Percentiles rank a stretch among this genome's conserved stretches.
Conservation (phyloP, 2,329 filamentous ascomycete species). For the Pseudocercospora fijiensis region DNA sequence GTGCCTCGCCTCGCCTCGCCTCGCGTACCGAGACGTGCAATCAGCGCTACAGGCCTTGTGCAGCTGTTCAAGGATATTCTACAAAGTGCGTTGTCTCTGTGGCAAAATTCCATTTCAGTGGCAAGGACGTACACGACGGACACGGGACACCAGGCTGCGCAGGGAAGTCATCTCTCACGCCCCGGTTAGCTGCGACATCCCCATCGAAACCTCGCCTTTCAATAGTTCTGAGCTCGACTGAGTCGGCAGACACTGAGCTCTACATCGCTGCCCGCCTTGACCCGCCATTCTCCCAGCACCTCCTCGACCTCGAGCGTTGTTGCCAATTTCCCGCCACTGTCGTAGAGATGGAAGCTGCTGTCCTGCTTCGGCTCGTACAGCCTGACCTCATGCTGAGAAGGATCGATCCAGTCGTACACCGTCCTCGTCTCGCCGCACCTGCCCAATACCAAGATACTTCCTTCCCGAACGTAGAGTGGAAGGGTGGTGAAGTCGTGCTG, state of each 20-base stretch:
- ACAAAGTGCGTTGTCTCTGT: background rate
- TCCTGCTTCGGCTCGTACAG: conserved; percentile 41
- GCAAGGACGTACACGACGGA: background rate
- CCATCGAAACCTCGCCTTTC: conserved; percentile 1
- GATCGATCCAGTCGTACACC: conserved; percentile 43
- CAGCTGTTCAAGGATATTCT: background rate
- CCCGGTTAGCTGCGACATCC: background rate
- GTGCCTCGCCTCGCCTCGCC: background rate
- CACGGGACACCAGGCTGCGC: background rate
- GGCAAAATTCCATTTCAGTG: background rate
- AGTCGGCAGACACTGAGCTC: conserved; percentile 12
- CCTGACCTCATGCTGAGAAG: conserved; percentile 39
- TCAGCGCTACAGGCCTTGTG: background rate
- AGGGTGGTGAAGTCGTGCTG: conserved; percentile 43
- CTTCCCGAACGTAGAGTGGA: conserved; percentile 45
- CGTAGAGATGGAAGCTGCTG: conserved; percentile 40
- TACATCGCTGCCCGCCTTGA: conserved; percentile 12
- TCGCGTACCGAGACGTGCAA: conserved; percentile 1
- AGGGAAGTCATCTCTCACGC: background rate
- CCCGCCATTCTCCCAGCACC: conserved; percentile 39
- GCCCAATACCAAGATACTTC: conserved; percentile 43
- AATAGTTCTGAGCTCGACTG: conserved; percentile 18
- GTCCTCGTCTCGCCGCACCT: conserved; percentile 39
- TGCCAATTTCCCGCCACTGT: conserved; percentile 34
- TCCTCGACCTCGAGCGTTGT: conserved; percentile 35